Evolutionary conservation across 75 land plant species (phyloP).

Genomic region (Picea sitchensis): DNA sequence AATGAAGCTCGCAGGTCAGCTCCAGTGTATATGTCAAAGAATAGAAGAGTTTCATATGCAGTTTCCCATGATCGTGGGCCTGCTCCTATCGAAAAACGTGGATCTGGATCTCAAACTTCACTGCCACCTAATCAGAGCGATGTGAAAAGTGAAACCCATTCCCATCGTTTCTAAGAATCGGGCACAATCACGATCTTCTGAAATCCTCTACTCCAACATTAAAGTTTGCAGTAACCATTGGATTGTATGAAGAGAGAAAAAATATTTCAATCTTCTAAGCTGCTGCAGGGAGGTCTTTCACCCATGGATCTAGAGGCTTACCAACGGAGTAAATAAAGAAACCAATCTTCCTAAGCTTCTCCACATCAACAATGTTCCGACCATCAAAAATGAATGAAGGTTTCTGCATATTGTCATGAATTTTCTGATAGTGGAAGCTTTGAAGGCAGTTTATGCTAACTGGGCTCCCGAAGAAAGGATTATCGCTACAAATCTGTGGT

Average conservation of each 20-base stretch:
- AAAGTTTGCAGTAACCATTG: background rate
- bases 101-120: background rate
- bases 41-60: conserved; percentile 49
- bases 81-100: too few species aligned
- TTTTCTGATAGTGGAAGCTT: conserved; percentile 42
- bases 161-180: background rate
- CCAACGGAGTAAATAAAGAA: conserved; percentile 59
- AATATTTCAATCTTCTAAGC: background rate
- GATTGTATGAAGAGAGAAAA: background rate
- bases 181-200: background rate
- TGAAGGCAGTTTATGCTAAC: conserved; percentile 75
- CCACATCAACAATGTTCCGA: conserved; percentile 41
- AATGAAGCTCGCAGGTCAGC: background rate
- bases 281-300: conserved; percentile 40
- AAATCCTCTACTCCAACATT: background rate
- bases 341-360: conserved; percentile 45
- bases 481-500: conserved; percentile 71
- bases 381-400: too few species aligned
- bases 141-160: background rate
- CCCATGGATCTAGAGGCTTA: conserved; percentile 57
- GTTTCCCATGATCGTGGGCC: conserved; percentile 9
- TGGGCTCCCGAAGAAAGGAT: conserved; percentile 82
- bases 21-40: conserved; percentile 12
- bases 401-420: conserved; percentile 57
- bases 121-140: background rate